phyloP scores from a whole-genome alignment of 2,329 filamentous ascomycete species.

The Myriangium duriaei region DNA sequence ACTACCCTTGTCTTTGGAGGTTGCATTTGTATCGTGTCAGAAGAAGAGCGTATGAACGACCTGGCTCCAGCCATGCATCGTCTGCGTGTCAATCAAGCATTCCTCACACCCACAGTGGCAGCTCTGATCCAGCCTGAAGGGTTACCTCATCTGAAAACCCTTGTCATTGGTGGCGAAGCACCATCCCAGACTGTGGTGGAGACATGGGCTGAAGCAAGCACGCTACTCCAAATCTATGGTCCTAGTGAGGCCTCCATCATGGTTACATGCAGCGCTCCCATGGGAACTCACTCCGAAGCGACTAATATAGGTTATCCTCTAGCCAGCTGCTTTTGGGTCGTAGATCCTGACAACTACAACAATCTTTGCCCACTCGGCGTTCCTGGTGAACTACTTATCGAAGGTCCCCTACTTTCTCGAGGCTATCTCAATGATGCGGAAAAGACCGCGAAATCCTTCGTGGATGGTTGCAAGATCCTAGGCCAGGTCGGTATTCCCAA shows the following conservation, averaged over 20 bases:
- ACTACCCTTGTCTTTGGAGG: constrained; percentile 5
- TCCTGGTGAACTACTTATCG: constrained; percentile 32
- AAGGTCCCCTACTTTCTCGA: constrained; percentile 32
- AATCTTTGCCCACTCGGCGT: not conserved
- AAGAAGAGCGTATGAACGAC: constrained; percentile 1
- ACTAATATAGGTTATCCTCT: constrained; percentile 13
- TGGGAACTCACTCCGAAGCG: constrained; percentile 8
- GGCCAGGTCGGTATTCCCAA: constrained; percentile 10
- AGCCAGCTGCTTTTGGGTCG: constrained; percentile 9
- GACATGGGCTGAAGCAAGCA: not conserved
- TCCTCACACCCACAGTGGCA: constrained; percentile 1
- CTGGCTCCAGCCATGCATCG: not conserved
- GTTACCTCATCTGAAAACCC: not conserved
- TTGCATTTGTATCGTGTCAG: constrained; percentile 5
- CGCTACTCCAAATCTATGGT: constrained; percentile 1
- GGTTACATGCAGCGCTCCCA: constrained; percentile 12
- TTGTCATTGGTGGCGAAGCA: constrained; percentile 1
- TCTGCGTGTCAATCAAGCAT: not conserved
- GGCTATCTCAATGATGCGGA: constrained; percentile 27
- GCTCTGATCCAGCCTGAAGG: not conserved
- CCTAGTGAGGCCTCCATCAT: constrained; percentile 10
- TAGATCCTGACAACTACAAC: not conserved
- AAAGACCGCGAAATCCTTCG: constrained; percentile 22
- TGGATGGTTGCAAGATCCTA: constrained; percentile 15
- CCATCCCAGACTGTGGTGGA: not conserved